Evolutionary conservation across 2,329 filamentous ascomycete genomes (phyloP), one percentile per base, ranked within the genome.

Genomic region (Amauroascus niger): DNA sequence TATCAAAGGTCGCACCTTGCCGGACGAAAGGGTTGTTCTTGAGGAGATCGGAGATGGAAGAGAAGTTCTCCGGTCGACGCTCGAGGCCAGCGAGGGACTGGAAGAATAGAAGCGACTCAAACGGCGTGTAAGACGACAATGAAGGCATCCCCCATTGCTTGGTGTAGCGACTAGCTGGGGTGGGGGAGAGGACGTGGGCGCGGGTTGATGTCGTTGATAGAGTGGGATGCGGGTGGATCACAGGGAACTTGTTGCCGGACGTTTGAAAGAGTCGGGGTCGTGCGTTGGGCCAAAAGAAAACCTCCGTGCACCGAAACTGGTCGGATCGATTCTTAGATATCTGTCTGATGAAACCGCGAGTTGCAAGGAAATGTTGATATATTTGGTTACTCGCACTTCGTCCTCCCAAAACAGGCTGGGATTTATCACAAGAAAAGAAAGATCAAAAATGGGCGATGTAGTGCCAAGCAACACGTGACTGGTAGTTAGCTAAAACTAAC

Each of bases 41-140:
- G 58, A 97, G 79, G 56, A 84, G 73, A 59, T 86, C 79, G 55
- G 88, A 89, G 58, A 93, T 87, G 61, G 77, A 78, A 63, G 74
- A 73, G 72, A 94, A 93, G 66, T 79, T 81, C 57, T 76, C 69
- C 50, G 81, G 74, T 60, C 82, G 79, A 60, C 82, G 74, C 65
- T 86, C 86, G 69, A 86, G 78, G 61, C 76, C 75, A 61, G 82
- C 78, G 59, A 94, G 78, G 57, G 84, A 84, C 71, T 91, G 87
- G 73, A 93, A 91, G 64, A 95, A 79, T 61, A 93, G 80, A 58
- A 94, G 79, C 65, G 84, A 86, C 78, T 95, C 89, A 75, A 94
- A 86, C 62, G 84, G 81, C 66, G 88, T 91, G 72, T 93, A 90
- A 64, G 78, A 76, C 66, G 81, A 77, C 70, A 76, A 66, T 69